These are phyloP conservation scores for Plasmodium adleri DNA, from an alignment of 169 alveolate genomes.

Conservation along the genomic window DNA sequence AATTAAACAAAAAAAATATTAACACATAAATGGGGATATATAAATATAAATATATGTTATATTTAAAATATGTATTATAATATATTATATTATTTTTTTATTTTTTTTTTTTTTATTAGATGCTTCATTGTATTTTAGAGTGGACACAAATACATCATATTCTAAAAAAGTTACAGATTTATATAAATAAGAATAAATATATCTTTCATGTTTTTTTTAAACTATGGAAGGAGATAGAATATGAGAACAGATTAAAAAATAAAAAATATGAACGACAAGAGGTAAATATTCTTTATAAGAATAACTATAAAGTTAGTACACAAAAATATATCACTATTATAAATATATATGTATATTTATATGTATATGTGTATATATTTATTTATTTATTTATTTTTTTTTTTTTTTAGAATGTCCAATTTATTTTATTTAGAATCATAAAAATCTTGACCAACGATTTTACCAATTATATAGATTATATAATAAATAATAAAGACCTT, in stretches of 20 bases:
- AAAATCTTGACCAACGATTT: conserved; percentile 28
- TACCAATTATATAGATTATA: conserved; percentile 26
- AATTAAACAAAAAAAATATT: too few species aligned
- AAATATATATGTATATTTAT: too few species aligned
- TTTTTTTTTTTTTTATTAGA: not conserved
- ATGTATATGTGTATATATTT: too few species aligned
- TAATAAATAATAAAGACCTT: conserved; percentile 7
- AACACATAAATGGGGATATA: too few species aligned
- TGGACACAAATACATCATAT: conserved; percentile 17
- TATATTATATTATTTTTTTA: not conserved
- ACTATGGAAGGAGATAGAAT: conserved; percentile 27
- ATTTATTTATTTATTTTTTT: not conserved
- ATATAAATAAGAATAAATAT: conserved; percentile 25
- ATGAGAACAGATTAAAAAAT: not conserved
- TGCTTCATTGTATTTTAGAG: not conserved
- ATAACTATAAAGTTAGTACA: too few species aligned
- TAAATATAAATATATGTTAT: not conserved
- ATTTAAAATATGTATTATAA: not conserved
- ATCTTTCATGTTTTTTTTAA: conserved; percentile 25
- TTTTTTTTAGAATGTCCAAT: conserved; percentile 18
- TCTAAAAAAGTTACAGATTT: conserved; percentile 3
- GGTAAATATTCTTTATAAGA: too few species aligned
- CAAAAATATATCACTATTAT: too few species aligned
- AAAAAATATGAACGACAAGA: too few species aligned
- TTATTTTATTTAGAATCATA: conserved; percentile 18